Evolutionary conservation across 1,139 yeast species (phyloP), one percentile per base, ranked within the genome.

Genomic region (Debaryomyces psychrophilus): DNA sequence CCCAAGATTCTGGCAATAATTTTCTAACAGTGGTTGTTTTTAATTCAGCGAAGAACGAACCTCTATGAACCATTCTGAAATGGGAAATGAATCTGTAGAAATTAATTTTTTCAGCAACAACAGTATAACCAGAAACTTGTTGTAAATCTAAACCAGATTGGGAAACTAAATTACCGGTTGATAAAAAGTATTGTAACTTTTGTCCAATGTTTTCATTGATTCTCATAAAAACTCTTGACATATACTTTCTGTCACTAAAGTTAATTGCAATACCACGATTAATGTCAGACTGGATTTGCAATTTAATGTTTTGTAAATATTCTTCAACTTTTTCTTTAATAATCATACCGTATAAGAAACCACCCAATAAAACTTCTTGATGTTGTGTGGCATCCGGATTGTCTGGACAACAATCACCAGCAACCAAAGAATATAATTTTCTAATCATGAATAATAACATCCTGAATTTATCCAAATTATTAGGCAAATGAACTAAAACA

Each of bases 321-420:
- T 95, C 99, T 55, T 93, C 99, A 55, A 93, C 85, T 65, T 93
- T 93, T 70, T 93, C 99, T 68, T 95, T 93, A 60, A 93, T 71
- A 56, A 93, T 93, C 96, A 92, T 92, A 55, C 98, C 98, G 61
- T 90, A 93, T 47, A 93, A 76, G 79, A 93, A 90, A 18, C 99
- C 99, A 52, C 99, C 99, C 47, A 93, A 77, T 54, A 93, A 73
- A 27, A 93, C 90, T 72, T 93, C 99, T 72, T 93, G 99, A 76
- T 93, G 98, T 73, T 95, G 99, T 8, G 97, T 90, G 37, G 98
- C 96, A 85, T 93, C 99, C 61, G 99, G 99, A 71, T 95, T 93
- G 67, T 93, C 99, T 20, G 97, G 95, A 49, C 93, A 77, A 69
- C 98, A 92, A 62, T 92, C 97, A 49, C 98, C 98, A 34, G 97